Evolutionary conservation across 2,329 filamentous ascomycete genomes (phyloP).

Genomic region (Geoglossum cookeanum): DNA sequence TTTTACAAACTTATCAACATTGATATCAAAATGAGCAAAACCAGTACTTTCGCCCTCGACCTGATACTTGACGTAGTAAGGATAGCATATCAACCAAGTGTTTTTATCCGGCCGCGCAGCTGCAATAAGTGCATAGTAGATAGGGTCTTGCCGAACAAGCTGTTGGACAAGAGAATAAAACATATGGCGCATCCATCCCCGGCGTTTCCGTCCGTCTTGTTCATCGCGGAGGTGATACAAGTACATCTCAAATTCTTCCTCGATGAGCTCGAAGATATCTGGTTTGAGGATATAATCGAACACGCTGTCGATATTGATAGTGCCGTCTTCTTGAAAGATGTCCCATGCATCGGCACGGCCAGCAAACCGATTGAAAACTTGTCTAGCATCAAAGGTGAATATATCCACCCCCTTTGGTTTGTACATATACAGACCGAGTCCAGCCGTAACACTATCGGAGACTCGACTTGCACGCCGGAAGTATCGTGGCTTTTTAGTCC

Average conservation of each 20-base stretch:
- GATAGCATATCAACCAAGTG: not conserved
- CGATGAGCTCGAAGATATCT: not conserved
- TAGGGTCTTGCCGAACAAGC: not conserved
- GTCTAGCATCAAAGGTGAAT: not conserved
- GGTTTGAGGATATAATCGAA: not conserved
- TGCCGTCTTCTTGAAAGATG: not conserved
- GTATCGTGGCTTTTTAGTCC: conserved; percentile 1
- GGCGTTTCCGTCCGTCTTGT: not conserved
- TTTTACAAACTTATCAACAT: not conserved
- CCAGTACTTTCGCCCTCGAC: not conserved
- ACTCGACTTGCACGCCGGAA: not conserved
- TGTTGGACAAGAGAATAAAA: conserved; percentile 1
- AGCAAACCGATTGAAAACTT: conserved; percentile 1
- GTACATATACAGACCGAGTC: too few relatives aligned
- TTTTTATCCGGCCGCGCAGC: not conserved
- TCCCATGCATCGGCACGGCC: not conserved
- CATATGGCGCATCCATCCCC: conserved; percentile 1
- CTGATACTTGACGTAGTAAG: conserved; percentile 2
- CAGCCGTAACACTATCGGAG: too few relatives aligned
- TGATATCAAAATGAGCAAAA: conserved; percentile 1
- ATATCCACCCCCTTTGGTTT: too few relatives aligned
- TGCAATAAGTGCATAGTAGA: not conserved
- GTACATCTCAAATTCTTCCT: conserved; percentile 2
- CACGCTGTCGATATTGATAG: not conserved
- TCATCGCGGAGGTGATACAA: not conserved